phyloP scores from a whole-genome alignment of 2,329 filamentous ascomycete species.

The Pseudopyricularia cyperi region DNA sequence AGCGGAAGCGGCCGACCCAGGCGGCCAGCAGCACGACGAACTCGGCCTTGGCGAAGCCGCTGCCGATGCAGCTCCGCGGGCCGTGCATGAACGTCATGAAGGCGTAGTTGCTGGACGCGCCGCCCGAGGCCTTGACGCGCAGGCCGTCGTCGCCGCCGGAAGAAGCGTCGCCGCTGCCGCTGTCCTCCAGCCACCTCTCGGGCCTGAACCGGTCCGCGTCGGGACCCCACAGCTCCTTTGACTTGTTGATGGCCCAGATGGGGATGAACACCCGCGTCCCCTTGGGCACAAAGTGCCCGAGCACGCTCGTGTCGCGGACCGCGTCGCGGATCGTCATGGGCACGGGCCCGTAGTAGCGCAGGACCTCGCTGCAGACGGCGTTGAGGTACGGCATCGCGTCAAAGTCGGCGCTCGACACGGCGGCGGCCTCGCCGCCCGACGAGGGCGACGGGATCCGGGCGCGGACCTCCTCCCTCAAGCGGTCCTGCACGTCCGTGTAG shows the following conservation, averaged over 20 bases:
- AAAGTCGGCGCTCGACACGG: constrained; percentile 40
- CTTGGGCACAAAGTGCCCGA: constrained; percentile 52
- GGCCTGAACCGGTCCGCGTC: constrained; percentile 68
- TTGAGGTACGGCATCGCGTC: constrained; percentile 69
- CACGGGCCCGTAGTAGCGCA: constrained; percentile 62
- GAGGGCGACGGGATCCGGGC: too few relatives aligned
- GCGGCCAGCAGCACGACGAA: constrained; percentile 72
- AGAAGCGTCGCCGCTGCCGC: constrained; percentile 17
- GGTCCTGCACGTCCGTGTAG: constrained; percentile 50
- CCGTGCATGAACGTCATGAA: constrained; percentile 79
- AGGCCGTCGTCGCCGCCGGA: constrained; percentile 7
- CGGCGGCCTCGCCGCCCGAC: constrained; percentile 13
- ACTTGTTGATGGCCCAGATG: constrained; percentile 57
- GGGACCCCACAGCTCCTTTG: constrained; percentile 57
- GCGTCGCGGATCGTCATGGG: constrained; percentile 57
- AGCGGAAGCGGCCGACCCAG: constrained; percentile 63
- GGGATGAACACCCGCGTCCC: constrained; percentile 56
- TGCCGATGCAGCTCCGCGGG: constrained; percentile 73
- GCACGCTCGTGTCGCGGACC: constrained; percentile 49
- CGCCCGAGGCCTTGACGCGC: constrained; percentile 48
- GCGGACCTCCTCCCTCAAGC: constrained; percentile 57
- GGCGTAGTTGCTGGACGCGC: constrained; percentile 62
- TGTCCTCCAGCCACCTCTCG: constrained; percentile 52
- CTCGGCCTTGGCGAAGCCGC: constrained; percentile 69
- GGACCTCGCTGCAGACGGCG: constrained; percentile 64